Conservation (phyloP, 2,329 filamentous ascomycete genomes). For the Alternaria sp. region DNA sequence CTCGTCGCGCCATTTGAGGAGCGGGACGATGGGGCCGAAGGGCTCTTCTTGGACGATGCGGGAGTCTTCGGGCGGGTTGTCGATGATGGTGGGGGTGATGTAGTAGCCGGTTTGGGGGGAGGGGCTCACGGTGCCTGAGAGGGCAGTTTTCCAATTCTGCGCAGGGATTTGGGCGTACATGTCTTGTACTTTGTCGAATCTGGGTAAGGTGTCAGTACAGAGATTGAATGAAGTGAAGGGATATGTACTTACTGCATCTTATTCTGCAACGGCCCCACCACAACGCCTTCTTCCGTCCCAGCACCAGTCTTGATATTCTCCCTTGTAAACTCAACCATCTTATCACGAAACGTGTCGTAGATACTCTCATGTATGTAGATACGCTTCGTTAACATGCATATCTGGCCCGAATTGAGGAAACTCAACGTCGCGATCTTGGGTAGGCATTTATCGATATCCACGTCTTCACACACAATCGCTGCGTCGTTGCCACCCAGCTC, state of each 20-base stretch:
- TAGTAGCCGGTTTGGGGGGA: constrained; percentile 47
- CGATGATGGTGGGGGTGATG: constrained; percentile 55
- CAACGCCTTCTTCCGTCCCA: background rate
- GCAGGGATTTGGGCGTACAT: background rate
- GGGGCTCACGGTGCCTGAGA: constrained; percentile 55
- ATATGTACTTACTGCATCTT: background rate
- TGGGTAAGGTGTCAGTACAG: background rate
- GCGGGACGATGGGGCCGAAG: constrained; percentile 69
- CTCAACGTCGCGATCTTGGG: constrained; percentile 45
- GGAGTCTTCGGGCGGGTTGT: constrained; percentile 62
- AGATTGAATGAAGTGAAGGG: background rate
- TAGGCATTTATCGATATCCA: constrained; percentile 53
- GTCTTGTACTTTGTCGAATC: background rate
- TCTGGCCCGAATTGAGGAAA: constrained; percentile 65
- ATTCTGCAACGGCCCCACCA: background rate
- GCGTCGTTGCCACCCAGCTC: constrained; percentile 64
- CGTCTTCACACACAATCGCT: constrained; percentile 62
- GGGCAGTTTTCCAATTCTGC: background rate
- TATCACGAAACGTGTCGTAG: constrained; percentile 40
- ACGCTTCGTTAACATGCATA: constrained; percentile 33
- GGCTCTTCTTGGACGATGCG: constrained; percentile 65
- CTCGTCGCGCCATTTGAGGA: constrained; percentile 60
- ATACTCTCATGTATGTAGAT: constrained; percentile 46
- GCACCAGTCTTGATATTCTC: constrained; percentile 37
- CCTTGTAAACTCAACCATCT: constrained; percentile 55